A percentile compares a stretch with the other conserved stretches of the same genome.
Evolutionary conservation across 176 grass and related monocot species (phyloP).

Genomic region (Avena sativa): DNA sequence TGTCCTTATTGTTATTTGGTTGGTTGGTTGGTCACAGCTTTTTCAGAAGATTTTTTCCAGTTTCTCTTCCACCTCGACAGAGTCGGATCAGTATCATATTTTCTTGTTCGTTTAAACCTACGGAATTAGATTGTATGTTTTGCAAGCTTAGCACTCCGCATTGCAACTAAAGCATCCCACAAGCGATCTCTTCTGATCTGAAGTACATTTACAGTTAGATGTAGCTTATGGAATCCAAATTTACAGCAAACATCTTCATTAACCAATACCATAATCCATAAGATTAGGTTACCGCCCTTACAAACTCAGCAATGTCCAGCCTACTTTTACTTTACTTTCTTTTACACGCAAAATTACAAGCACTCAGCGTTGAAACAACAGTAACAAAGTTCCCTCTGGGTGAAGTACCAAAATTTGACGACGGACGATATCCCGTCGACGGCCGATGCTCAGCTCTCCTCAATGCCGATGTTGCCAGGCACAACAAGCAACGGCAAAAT

Average conservation of each 20-base stretch:
- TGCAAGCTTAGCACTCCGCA: too few species aligned
- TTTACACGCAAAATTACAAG: conserved; percentile 7
- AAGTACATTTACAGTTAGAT: too few species aligned
- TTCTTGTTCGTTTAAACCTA: too few species aligned
- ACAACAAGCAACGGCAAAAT: not conserved
- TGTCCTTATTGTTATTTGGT: too few species aligned
- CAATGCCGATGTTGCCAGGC: not conserved
- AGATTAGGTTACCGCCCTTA: not conserved
- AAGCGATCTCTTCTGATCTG: too few species aligned
- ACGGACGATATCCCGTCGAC: not conserved
- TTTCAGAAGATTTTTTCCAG: too few species aligned
- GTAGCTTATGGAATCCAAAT: not conserved
- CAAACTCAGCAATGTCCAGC: not conserved
- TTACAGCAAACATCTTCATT: not conserved
- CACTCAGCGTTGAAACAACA: not conserved
- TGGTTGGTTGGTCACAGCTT: too few species aligned
- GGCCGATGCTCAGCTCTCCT: not conserved
- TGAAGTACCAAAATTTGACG: not conserved
- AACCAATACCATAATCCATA: not conserved
- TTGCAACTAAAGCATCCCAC: too few species aligned
- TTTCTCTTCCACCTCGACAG: too few species aligned
- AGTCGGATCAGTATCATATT: too few species aligned
- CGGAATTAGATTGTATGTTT: too few species aligned
- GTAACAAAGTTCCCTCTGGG: not conserved
- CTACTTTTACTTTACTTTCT: not conserved